phyloP scores from a whole-genome alignment of 768 basidiomycete genomes.

The Termitomyces sp. region DNA sequence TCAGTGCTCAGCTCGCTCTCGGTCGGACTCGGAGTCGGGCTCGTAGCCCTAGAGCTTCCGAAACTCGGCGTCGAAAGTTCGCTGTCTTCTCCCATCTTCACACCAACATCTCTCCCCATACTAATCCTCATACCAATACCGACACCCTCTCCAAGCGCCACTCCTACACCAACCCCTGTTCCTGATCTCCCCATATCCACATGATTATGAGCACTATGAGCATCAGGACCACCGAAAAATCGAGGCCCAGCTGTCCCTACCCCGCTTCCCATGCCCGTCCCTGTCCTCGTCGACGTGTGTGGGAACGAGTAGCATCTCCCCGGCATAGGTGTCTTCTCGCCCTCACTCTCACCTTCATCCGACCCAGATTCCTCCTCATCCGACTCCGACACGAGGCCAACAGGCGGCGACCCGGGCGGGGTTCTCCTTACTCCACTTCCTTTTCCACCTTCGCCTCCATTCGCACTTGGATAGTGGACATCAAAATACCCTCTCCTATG shows the following conservation, averaged over 20 bases:
- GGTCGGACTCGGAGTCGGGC: slow-evolving; percentile 3
- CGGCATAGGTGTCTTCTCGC: slow-evolving; percentile 17
- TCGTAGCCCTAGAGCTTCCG: slow-evolving; percentile 34
- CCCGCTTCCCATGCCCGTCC: not conserved
- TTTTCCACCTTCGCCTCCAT: not conserved
- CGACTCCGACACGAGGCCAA: slow-evolving; percentile 8
- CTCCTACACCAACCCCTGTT: not conserved
- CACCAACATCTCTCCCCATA: not conserved
- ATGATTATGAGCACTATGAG: not conserved
- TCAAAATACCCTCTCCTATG: slow-evolving; percentile 51
- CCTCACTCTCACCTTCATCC: not conserved
- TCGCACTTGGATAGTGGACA: not conserved
- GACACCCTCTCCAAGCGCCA: not conserved
- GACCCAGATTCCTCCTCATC: not conserved
- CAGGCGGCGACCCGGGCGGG: slow-evolving; percentile 41
- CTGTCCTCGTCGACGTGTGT: slow-evolving; percentile 1
- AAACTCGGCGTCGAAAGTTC: slow-evolving; percentile 43
- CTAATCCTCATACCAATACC: not conserved
- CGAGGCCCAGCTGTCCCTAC: not conserved
- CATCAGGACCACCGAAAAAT: not conserved
- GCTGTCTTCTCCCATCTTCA: slow-evolving; percentile 22
- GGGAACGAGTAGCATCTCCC: slow-evolving; percentile 33
- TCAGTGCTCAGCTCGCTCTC: slow-evolving; percentile 21
- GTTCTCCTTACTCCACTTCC: slow-evolving; percentile 33
- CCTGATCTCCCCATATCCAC: not conserved